Base-by-base conservation (phyloP, 441 rosid species). In the Erodium chrysanthum region DNA sequence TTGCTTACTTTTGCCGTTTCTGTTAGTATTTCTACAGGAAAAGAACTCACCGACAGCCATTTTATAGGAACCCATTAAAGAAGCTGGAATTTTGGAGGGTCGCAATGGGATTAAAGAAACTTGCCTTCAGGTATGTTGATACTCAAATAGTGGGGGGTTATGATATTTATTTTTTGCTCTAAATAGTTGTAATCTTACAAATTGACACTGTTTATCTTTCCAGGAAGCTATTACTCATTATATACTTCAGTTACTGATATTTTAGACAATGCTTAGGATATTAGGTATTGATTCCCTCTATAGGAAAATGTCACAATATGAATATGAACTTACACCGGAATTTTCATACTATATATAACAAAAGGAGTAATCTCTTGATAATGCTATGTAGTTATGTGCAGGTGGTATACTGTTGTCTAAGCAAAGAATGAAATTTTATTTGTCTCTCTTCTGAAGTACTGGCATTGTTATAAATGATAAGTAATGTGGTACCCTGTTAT, bases 71-170 rank as follows among this genome's bases (percentile, higher is more conserved):
- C 98, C 98, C 63, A 94, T 94, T 65, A 94, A 94, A 84, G 98
- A 94, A 84, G 98, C 97, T 77, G 96, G 98, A 71, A 94, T 94
- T 77, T 85, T 94, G 88, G 98, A 94, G 82, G 98, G 98, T 70
- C 98, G 98, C 71, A 91, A 91, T 82, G 98, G 98, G 68, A 94
- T 94, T 74, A 94, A 94, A 78, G 98, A 94, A 83, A 94, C 98
- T 67, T 94, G 96, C 80, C 97, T 94, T 79, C 97, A 94, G 98
- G 98, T 91, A 85, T 66, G 35, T 74, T 62, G 12, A 48, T 71
- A 8, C 27, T 42, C 31, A 22, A 37, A 56, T 68, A 73, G 44
- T 15, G 27, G 61, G 68, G 29, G 42, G 44, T 66, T 66, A 20
- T 66, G 33, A 14, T 27, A 3, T 27, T 2, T 67, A 50, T 58